phyloP scores from a whole-genome alignment of 805 yeast genomes.

The Novakomyces olei region DNA sequence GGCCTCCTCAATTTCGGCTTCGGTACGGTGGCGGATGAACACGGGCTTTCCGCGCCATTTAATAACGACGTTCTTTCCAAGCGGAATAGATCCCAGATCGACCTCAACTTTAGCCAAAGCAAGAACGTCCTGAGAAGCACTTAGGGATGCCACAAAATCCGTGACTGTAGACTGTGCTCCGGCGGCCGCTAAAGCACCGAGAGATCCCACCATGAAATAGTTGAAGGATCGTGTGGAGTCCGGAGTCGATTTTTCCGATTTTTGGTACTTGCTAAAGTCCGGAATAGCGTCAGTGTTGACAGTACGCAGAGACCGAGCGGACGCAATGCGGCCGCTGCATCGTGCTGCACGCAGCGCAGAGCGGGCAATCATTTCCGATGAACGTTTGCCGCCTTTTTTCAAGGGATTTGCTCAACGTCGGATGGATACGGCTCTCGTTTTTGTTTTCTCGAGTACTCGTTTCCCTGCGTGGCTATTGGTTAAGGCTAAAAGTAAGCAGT shows the following conservation, averaged over 20 bases:
- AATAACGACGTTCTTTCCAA: constrained; percentile 92
- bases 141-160: constrained; percentile 63
- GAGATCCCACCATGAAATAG: constrained; percentile 93
- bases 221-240: constrained; percentile 70
- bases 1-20: constrained; percentile 84
- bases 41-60: constrained; percentile 99
- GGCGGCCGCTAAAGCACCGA: constrained; percentile 68
- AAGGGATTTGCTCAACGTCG: no score
- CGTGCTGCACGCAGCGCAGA: no score
- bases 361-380: no score
- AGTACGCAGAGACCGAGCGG: no score
- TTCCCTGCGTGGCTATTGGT: no score
- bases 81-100: constrained; percentile 77
- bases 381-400: no score
- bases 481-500: no score
- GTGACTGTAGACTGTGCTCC: constrained; percentile 79
- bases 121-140: constrained; percentile 96
- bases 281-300: constrained; percentile 3
- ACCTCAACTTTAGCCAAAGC: constrained; percentile 99
- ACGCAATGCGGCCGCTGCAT: no score
- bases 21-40: constrained; percentile 96
- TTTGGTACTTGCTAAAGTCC: constrained; percentile 2
- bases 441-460: no score
- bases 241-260: neutral
- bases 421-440: no score